A percentile compares a stretch with the other conserved stretches of the same genome.
phyloP scores from a whole-genome alignment of 768 basidiomycete genomes.

The Sarcomyxa edulis region DNA sequence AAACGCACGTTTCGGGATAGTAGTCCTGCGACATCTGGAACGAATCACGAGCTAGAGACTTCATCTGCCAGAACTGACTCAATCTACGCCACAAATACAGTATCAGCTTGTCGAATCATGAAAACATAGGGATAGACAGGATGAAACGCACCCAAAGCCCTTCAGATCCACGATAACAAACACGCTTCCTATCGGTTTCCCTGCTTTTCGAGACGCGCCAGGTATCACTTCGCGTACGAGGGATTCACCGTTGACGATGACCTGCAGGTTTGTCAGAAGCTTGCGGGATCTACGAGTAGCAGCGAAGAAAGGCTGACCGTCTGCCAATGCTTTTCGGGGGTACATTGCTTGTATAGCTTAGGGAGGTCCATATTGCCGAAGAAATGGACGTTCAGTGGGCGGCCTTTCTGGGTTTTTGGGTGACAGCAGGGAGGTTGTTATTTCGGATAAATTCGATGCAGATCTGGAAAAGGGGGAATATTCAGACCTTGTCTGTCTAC shows the following conservation, averaged over 20 bases:
- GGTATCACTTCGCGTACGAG: constrained; percentile 65
- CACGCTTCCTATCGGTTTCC: constrained; percentile 40
- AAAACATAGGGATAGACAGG: neutral
- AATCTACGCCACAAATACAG: constrained; percentile 31
- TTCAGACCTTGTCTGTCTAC: constrained; percentile 63
- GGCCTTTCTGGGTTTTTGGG: constrained; percentile 71
- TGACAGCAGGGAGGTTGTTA: too few relatives aligned
- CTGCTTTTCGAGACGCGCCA: constrained; percentile 53
- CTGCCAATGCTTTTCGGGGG: constrained; percentile 60
- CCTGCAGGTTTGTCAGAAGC: too few relatives aligned
- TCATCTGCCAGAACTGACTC: constrained; percentile 74
- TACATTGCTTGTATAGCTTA: constrained; percentile 49
- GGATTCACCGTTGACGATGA: constrained; percentile 63
- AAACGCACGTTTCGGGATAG: constrained; percentile 68
- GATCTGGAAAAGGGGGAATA: neutral
- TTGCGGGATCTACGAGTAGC: too few relatives aligned
- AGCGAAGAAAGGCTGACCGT: too few relatives aligned
- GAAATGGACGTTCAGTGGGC: constrained; percentile 64
- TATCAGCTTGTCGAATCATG: neutral
- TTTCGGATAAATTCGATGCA: neutral
- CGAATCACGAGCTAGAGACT: constrained; percentile 50
- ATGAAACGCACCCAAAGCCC: constrained; percentile 53
- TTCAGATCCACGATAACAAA: constrained; percentile 69
- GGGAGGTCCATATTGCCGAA: constrained; percentile 56
- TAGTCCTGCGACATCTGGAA: constrained; percentile 79